phyloP scores from a whole-genome alignment of 805 yeast species.

The Saccharomycopsis olivae region DNA sequence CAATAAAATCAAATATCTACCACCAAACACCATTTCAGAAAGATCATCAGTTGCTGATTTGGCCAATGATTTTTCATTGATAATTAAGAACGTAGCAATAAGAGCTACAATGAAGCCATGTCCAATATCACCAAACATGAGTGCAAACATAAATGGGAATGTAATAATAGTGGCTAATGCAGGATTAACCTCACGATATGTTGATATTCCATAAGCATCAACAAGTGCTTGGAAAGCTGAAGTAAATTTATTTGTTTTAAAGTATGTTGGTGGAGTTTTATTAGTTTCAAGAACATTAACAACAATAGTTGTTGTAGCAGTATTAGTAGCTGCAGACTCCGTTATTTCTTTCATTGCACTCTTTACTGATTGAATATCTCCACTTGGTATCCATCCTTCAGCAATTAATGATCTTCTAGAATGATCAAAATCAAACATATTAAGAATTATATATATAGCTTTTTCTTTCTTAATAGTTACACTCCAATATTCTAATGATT shows the following conservation, averaged over 20 bases:
- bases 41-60: conserved; percentile 71
- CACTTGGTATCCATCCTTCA: conserved; percentile 94
- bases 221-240: conserved; percentile 86
- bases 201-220: conserved; percentile 91
- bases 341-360: conserved; percentile 55
- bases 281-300: conserved; percentile 58
- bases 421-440: conserved; percentile 70
- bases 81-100: conserved; percentile 61
- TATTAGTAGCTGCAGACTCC: conserved; percentile 28
- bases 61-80: conserved; percentile 62
- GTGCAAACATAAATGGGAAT: conserved; percentile 97
- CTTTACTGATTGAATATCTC: conserved; percentile 59
- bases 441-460: conserved; percentile 68
- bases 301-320: conserved; percentile 32
- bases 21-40: conserved; percentile 91
- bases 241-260: conserved; percentile 90
- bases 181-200: conserved; percentile 92
- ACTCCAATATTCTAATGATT: conserved; percentile 68
- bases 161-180: conserved; percentile 92
- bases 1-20: conserved; percentile 79
- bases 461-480: conserved; percentile 65
- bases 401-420: conserved; percentile 81
- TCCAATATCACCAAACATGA: conserved; percentile 98
- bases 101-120: conserved; percentile 80
- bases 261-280: conserved; percentile 88